A percentile compares a stretch with the other conserved stretches of the same genome.
phyloP scores from a whole-genome alignment of 2,329 filamentous ascomycete species.

The Fusarium tuaranense region DNA sequence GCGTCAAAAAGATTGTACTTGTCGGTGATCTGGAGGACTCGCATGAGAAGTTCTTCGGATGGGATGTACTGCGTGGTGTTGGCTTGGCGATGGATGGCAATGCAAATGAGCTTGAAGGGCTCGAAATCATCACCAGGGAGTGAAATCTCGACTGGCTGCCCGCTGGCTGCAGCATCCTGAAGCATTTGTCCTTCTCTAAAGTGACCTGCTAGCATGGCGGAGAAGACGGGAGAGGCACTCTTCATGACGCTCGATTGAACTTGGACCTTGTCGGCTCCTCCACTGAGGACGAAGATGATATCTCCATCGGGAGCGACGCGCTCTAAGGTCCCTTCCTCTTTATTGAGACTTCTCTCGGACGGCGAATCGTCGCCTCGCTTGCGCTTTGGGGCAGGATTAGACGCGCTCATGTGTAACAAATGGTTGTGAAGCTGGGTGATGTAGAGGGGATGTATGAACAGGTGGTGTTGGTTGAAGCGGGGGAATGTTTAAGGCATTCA shows the following conservation, averaged over 20 bases:
- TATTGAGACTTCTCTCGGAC: not conserved
- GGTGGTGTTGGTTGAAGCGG: not conserved
- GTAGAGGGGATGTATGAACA: not conserved
- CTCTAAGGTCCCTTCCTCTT: not conserved
- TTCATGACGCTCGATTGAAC: slow-evolving; percentile 17
- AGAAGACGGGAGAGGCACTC: not conserved
- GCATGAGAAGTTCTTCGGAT: not conserved
- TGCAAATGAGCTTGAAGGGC: slow-evolving; percentile 4
- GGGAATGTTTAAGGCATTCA: not conserved
- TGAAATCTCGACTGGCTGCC: not conserved
- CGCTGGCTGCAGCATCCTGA: not conserved
- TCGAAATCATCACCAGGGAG: slow-evolving; percentile 18
- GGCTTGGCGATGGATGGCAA: slow-evolving; percentile 6
- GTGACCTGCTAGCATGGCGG: slow-evolving; percentile 1
- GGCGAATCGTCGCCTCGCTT: not conserved
- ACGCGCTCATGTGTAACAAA: not conserved
- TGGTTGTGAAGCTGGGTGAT: not conserved
- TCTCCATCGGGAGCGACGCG: slow-evolving; percentile 17
- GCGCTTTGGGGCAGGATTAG: not conserved
- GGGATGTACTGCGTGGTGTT: not conserved
- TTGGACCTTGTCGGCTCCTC: not conserved
- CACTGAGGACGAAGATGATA: slow-evolving; percentile 10
- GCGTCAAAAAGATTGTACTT: slow-evolving; percentile 14
- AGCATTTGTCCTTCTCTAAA: slow-evolving; percentile 17
- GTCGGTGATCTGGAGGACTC: slow-evolving; percentile 1